These are phyloP conservation scores for Vitis riparia DNA, from an alignment of 164 flowering plant species.

Conservation along the genomic window DNA sequence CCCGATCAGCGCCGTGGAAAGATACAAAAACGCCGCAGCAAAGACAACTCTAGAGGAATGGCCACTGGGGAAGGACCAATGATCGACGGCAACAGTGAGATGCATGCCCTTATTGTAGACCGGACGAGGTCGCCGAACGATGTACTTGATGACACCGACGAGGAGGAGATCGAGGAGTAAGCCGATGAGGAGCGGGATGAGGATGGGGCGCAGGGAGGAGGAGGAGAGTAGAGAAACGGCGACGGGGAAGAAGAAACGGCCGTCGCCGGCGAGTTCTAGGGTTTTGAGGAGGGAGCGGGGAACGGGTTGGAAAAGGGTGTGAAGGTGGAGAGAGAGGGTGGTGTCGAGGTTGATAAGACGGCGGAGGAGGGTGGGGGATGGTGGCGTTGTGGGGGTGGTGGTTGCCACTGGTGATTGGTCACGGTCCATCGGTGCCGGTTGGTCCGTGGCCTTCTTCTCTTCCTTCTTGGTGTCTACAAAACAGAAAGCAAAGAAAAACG, in stretches of 20 bases:
- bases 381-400: neutral
- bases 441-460: too few species aligned
- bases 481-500: too few species aligned
- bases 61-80: constrained; percentile 91
- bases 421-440: too few species aligned
- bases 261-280: constrained; percentile 84
- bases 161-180: constrained; percentile 58
- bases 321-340: constrained; percentile 49
- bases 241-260: constrained; percentile 63
- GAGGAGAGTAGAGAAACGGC: constrained; percentile 32
- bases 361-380: constrained; percentile 1
- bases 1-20: constrained; percentile 22
- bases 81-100: constrained; percentile 64
- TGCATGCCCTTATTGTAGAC: constrained; percentile 66
- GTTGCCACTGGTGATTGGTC: too few species aligned
- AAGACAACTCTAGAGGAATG: constrained; percentile 80
- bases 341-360: neutral
- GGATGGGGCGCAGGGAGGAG: constrained; percentile 21
- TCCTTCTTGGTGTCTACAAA: too few species aligned
- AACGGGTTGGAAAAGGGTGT: constrained; percentile 40
- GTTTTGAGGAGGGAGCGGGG: constrained; percentile 28
- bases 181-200: constrained; percentile 43
- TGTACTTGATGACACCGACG: constrained; percentile 52
- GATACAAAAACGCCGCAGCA: constrained; percentile 47
- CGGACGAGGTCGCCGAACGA: constrained; percentile 74